Base-by-base conservation (phyloP, 2,329 filamentous ascomycete genomes). In the Madurella mycetomatis region DNA sequence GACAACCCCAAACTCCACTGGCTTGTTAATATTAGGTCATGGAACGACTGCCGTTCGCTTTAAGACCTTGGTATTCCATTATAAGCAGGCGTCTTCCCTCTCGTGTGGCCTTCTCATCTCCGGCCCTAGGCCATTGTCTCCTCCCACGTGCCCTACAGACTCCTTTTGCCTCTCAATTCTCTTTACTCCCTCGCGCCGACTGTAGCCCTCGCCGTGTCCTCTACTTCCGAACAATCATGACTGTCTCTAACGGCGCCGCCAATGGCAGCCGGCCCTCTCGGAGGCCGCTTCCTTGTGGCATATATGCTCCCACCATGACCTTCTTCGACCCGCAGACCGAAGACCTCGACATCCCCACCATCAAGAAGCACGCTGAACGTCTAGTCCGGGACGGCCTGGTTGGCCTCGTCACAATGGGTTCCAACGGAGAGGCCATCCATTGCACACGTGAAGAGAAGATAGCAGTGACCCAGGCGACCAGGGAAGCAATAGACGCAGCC, bases 271-370 rank as follows among this genome's bases (percentile, higher is more conserved):
- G 68, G 55, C 67, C 71, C 59, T 60, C 72, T 16, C 73, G 74
- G 58, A 74, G 79, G 55, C 78, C 85, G 60, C 81, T 95, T 52
- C 86, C 87, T 43, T 86, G 86, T 66, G 89, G 90, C 69, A 91
- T 94, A 69, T 95, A 94, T 72, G 88, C 88, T 56, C 90, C 90
- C 25, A 92, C 88, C 57, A 90, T 94, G 85, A 95, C 90, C 65
- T 95, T 95, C 71, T 95, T 95, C 76, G 77, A 92, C 72, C 79
- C 86, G 7, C 81, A 86, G 60, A 94, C 88, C 44, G 90, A 95
- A 73, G 88, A 94, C 47, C 80, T 95, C 64, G 90, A 95, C 67
- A 83, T 92, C 60, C 78, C 87, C 37, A 81, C 82, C 56, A 88
- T 94, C 74, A 88, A 89, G 72, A 86, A 82, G 67, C 90, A 95